Evolutionary conservation across 2,329 filamentous ascomycete genomes (phyloP).

Genomic region (Scolecobasidium constrictum): DNA sequence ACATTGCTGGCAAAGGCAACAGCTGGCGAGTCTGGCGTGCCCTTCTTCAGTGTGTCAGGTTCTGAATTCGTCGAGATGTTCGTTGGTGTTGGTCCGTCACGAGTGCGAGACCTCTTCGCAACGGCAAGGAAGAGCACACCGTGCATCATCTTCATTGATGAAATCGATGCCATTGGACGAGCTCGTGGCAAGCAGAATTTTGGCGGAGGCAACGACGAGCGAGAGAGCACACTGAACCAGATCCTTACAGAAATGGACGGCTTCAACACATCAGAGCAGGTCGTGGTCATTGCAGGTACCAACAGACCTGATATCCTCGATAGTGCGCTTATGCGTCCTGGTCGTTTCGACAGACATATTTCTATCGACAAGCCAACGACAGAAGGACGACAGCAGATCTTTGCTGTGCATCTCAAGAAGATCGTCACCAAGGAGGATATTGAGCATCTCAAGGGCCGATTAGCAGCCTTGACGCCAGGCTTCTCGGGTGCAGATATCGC

Average conservation of each 20-base stretch:
- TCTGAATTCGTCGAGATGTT: slow-evolving; percentile 99
- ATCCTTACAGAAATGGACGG: slow-evolving; percentile 99
- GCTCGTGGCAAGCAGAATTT: slow-evolving; percentile 74
- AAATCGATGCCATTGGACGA: slow-evolving; percentile 96
- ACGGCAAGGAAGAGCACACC: slow-evolving; percentile 92
- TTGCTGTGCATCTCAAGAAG: slow-evolving; percentile 86
- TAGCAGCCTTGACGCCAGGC: slow-evolving; percentile 86
- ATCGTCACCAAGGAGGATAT: slow-evolving; percentile 88
- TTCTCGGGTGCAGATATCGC: slow-evolving; percentile 98
- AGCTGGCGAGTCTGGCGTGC: slow-evolving; percentile 89
- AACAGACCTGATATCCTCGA: slow-evolving; percentile 93
- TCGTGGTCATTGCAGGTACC: slow-evolving; percentile 92
- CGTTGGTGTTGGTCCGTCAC: slow-evolving; percentile 91
- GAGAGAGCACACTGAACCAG: slow-evolving; percentile 94
- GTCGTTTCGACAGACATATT: slow-evolving; percentile 95
- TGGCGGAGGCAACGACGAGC: slow-evolving; percentile 89
- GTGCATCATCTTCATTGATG: slow-evolving; percentile 99
- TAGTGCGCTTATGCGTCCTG: slow-evolving; percentile 90
- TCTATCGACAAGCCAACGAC: slow-evolving; percentile 91
- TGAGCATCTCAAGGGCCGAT: slow-evolving; percentile 75
- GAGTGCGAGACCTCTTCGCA: slow-evolving; percentile 88
- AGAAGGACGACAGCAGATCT: slow-evolving; percentile 93
- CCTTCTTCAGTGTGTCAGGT: slow-evolving; percentile 96
- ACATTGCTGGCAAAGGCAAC: slow-evolving; percentile 95
- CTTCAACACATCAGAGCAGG: slow-evolving; percentile 93